A percentile compares a stretch with the other conserved stretches of the same genome.
phyloP scores from a whole-genome alignment of 306 rosid species.

The Potentilla sterilis region DNA sequence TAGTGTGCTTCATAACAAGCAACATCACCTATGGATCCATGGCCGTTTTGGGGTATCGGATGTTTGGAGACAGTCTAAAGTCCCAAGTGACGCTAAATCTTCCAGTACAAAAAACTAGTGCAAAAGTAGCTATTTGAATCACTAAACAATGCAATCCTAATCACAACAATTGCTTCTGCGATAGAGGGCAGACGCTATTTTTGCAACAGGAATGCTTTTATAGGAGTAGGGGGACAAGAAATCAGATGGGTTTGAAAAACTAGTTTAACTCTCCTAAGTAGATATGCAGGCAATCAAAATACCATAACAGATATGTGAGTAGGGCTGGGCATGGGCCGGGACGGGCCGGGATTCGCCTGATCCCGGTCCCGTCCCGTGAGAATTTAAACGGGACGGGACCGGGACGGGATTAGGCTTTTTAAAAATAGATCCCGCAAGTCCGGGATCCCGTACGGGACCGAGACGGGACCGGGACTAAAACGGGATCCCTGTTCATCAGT shows the following conservation, averaged over 20 bases:
- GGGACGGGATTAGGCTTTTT: too few species aligned
- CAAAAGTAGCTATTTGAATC: conserved; percentile 57
- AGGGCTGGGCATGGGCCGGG: too few species aligned
- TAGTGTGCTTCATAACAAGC: conserved; percentile 45
- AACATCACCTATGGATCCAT: conserved; percentile 50
- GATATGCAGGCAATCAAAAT: neutral
- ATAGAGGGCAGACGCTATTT: conserved; percentile 42
- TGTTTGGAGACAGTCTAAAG: conserved; percentile 45
- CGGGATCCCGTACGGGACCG: too few species aligned
- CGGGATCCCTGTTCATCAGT: too few species aligned
- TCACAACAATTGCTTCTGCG: conserved; percentile 51
- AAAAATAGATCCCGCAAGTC: too few species aligned
- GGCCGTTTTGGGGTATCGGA: conserved; percentile 52
- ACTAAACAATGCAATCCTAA: conserved; percentile 55
- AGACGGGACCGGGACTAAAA: too few species aligned
- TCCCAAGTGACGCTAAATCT: conserved; percentile 69
- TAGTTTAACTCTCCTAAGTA: neutral
- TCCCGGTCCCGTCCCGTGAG: too few species aligned
- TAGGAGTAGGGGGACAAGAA: too few species aligned
- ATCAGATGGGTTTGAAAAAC: neutral
- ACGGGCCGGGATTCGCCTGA: too few species aligned
- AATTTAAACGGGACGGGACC: too few species aligned
- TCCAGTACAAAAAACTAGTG: conserved; percentile 39
- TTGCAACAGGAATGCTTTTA: neutral
- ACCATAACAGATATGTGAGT: neutral